Evolutionary conservation across 2,329 filamentous ascomycete species (phyloP), one percentile per base, ranked within the genome.

Genomic region (Alternaria burnsii): DNA sequence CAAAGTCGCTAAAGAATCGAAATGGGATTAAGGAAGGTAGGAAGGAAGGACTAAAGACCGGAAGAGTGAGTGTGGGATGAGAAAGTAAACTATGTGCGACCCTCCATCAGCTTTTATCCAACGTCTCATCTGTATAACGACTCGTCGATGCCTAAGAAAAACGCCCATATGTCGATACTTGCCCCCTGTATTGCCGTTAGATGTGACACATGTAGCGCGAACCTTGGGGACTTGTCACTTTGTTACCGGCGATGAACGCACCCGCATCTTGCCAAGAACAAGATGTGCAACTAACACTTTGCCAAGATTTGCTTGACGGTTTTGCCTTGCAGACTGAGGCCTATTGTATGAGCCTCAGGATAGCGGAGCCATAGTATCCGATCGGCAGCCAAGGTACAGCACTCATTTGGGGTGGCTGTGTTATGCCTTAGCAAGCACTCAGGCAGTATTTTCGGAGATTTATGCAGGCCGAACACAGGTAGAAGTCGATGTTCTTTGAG

Each of bases 1-100:
- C 74, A 77, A 77, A 77, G 74, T 69, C 73, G 70, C 70, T 42
- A 62, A 57, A 64, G 63, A 68, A 67, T 48, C 62, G 57, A 61
- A 66, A 40, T 24, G 36, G 65, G 67, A 76, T 74, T 73, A 75
- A 70, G 55, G 55, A 67, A 66, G 66, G 47, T 56, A 51, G 54
- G 59, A 67, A 58, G 62, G 66, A 63, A 59, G 62, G 65, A 32
- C 54, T 61, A 54, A 53, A 36, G 46, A 63, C 30, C 42, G 55
- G 59, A 52, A 54, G 55, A 56, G 62, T 64, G 66, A 69, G 67
- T 69, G 66, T 65, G 62, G 64, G 68, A 71, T 68, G 66, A 68
- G 26, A 30, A 20, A 11, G 36, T 26, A 62, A 59, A 55, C 26
- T 48, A 36, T 44, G 42, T 51, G 60, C 63, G 63, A 67, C 66